phyloP scores from a whole-genome alignment of 2,329 filamentous ascomycete species.

The Fragosphaeria purpurea region DNA sequence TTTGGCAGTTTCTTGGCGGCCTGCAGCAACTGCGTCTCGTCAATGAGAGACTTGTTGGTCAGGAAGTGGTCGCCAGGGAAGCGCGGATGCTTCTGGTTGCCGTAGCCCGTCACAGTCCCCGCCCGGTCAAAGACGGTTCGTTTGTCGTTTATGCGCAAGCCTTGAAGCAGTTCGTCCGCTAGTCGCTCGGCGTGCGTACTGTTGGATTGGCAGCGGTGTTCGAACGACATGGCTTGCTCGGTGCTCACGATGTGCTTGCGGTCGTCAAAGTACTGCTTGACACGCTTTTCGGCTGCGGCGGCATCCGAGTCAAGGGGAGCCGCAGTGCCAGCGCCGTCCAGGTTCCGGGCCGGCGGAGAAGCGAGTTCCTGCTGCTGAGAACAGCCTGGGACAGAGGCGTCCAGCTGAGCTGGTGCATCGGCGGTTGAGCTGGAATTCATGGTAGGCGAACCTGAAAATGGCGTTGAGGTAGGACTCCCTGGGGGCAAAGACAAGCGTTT shows the following conservation, averaged over 20 bases:
- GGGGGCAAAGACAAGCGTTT: too few species aligned
- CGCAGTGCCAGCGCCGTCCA: too few species aligned
- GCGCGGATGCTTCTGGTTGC: slow-evolving; percentile 33
- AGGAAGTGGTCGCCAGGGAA: slow-evolving; percentile 49
- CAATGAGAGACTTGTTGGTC: slow-evolving; percentile 42
- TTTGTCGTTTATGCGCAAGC: slow-evolving; percentile 27
- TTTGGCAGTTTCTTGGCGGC: slow-evolving; percentile 56
- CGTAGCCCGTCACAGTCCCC: slow-evolving; percentile 24
- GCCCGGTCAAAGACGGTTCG: slow-evolving; percentile 25
- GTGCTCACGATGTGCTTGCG: slow-evolving; percentile 21
- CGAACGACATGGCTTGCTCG: slow-evolving; percentile 31
- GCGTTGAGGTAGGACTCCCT: background rate
- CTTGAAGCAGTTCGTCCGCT: slow-evolving; percentile 31
- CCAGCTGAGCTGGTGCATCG: background rate
- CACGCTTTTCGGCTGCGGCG: too few species aligned
- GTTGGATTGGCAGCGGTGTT: slow-evolving; percentile 23
- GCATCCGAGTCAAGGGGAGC: too few species aligned
- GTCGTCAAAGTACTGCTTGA: slow-evolving; percentile 19
- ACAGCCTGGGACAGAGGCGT: too few species aligned
- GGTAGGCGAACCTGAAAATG: background rate
- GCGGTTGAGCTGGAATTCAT: background rate
- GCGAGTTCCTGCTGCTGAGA: background rate
- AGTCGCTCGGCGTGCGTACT: slow-evolving; percentile 25
- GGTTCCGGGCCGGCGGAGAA: too few species aligned
- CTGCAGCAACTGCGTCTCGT: slow-evolving; percentile 44